Percentiles rank a stretch among this genome's conserved stretches.
Evolutionary conservation across 371 early-diverging fungal genomes (phyloP).

Genomic region (Lichtheimia ornata): DNA sequence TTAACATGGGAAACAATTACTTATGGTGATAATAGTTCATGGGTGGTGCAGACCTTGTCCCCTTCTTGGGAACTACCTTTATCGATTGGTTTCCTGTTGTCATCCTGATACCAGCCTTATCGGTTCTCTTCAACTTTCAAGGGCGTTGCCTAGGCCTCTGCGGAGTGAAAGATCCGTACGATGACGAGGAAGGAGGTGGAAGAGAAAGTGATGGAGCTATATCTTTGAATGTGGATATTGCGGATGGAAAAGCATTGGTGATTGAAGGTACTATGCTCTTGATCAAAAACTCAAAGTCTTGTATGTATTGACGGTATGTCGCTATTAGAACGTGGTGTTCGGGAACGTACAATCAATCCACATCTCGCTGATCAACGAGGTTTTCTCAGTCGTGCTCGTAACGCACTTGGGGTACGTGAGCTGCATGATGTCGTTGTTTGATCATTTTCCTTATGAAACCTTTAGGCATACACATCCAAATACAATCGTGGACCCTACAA

Average conservation of each 20-base stretch:
- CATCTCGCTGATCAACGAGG: conserved; percentile 19
- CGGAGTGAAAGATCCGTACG: conserved; percentile 63
- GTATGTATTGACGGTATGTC: not conserved
- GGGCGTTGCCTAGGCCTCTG: conserved; percentile 73
- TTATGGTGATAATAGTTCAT: conserved; percentile 55
- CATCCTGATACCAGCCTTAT: conserved; percentile 74
- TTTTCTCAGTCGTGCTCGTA: conserved; percentile 27
- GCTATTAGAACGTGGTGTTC: conserved; percentile 26
- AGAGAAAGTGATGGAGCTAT: conserved; percentile 31
- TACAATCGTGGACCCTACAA: conserved; percentile 26
- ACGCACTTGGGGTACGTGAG: conserved; percentile 5
- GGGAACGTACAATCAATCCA: conserved; percentile 34
- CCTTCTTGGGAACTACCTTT: conserved; percentile 85
- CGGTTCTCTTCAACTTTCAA: conserved; percentile 80
- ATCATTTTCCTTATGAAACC: not conserved
- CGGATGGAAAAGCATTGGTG: conserved; percentile 49
- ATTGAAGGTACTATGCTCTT: conserved; percentile 38
- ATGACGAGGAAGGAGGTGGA: conserved; percentile 49
- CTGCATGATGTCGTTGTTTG: not conserved
- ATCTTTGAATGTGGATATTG: conserved; percentile 37
- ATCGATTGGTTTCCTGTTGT: conserved; percentile 87
- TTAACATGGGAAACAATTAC: not conserved
- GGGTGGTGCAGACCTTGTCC: conserved; percentile 86
- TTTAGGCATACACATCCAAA: conserved; percentile 32
- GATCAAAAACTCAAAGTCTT: not conserved